Conservation (phyloP, 169 alveolate genomes). For the Babesia bigemina region DNA sequence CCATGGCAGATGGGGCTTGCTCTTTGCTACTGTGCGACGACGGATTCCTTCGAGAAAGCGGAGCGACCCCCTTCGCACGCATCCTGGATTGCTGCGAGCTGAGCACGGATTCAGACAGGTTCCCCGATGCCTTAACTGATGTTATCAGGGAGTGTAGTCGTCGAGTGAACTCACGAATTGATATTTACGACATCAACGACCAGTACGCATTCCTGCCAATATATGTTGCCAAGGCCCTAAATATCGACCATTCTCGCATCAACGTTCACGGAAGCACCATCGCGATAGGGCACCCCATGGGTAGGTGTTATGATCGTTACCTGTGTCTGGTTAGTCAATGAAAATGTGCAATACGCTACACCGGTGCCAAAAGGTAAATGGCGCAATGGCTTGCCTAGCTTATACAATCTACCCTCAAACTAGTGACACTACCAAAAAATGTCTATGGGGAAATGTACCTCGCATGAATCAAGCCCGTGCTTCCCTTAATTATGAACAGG, state of each 20-base stretch:
- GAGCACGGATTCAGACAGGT: slow-evolving; percentile 45
- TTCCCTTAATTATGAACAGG: too few species aligned
- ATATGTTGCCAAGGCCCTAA: slow-evolving; percentile 44
- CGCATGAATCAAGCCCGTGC: too few species aligned
- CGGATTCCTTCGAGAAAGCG: slow-evolving; percentile 14
- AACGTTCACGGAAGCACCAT: slow-evolving; percentile 70
- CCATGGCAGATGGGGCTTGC: slow-evolving; percentile 45
- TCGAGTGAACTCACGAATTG: slow-evolving; percentile 39
- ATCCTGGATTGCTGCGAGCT: slow-evolving; percentile 64
- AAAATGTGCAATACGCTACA: too few species aligned
- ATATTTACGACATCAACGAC: slow-evolving; percentile 72
- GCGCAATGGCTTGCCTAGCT: too few species aligned
- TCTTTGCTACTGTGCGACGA: slow-evolving; percentile 12
- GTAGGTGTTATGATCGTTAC: slow-evolving; percentile 6
- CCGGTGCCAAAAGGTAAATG: too few species aligned
- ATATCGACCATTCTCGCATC: slow-evolving; percentile 66
- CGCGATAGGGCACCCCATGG: slow-evolving; percentile 72
- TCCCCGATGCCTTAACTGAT: slow-evolving; percentile 55
- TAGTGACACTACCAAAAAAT: too few species aligned
- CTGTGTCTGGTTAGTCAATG: too few species aligned
- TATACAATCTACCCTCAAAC: too few species aligned
- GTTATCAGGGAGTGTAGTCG: slow-evolving; percentile 39
- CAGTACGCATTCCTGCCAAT: slow-evolving; percentile 68
- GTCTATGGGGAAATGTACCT: too few species aligned
- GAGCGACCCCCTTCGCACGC: slow-evolving; percentile 57